Percentiles rank a stretch among this genome's conserved stretches.
Evolutionary conservation across 306 rosid species (phyloP).

Genomic region (Myrica gale): DNA sequence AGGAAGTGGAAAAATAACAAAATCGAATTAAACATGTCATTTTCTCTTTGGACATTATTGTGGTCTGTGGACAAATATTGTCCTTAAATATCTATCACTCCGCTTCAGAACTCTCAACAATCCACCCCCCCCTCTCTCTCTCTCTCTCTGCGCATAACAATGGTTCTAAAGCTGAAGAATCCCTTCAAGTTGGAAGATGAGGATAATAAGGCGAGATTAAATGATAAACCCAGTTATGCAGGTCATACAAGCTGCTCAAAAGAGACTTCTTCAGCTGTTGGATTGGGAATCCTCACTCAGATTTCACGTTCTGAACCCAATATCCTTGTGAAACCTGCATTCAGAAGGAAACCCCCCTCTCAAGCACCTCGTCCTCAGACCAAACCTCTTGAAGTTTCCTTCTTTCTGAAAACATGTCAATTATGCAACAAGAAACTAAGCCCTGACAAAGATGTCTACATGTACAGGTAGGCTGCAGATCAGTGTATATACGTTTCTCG

Average conservation of each 20-base stretch:
- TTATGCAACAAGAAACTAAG: conserved; percentile 44
- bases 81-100: conserved; percentile 13
- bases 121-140: background rate
- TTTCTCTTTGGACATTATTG: background rate
- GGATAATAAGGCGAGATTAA: background rate
- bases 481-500: background rate
- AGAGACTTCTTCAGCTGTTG: conserved; percentile 22
- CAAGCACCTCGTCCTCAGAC: background rate
- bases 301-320: conserved; percentile 22
- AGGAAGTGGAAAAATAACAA: background rate
- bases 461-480: conserved; percentile 42
- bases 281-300: conserved; percentile 41
- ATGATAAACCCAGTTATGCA: background rate
- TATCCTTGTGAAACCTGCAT: conserved; percentile 35
- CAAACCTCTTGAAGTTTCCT: conserved; percentile 10
- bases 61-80: background rate
- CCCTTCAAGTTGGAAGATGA: conserved; percentile 17
- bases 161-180: conserved; percentile 17
- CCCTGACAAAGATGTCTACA: conserved; percentile 50
- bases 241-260: background rate
- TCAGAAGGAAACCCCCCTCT: conserved; percentile 29
- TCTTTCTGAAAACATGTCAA: conserved; percentile 43
- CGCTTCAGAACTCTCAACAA: conserved; percentile 16
- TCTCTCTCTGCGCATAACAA: background rate
- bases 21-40: background rate